Conservation (phyloP, 176 grass and related monocot genomes). For the Guadua angustifolia region DNA sequence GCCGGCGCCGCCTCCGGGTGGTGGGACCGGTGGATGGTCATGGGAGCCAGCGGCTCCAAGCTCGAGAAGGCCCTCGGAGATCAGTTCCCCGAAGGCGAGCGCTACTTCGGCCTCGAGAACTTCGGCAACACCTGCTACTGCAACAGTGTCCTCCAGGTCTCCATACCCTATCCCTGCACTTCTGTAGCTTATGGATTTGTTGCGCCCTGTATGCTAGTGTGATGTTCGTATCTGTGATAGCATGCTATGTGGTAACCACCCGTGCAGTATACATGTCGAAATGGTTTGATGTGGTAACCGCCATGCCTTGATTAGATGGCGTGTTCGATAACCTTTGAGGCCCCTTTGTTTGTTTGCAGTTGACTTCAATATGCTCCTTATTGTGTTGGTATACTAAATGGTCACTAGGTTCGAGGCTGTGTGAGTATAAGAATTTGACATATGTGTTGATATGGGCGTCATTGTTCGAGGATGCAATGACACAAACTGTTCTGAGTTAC, state of each 20-base stretch:
- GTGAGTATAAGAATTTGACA: not conserved
- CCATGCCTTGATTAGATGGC: not conserved
- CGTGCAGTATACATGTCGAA: not conserved
- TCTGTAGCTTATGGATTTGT: constrained; percentile 34
- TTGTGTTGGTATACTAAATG: constrained; percentile 8
- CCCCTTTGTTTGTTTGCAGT: constrained; percentile 15
- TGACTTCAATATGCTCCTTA: not conserved
- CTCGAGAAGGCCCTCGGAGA: constrained; percentile 98
- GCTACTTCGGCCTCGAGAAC: constrained; percentile 97
- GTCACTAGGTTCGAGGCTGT: not conserved
- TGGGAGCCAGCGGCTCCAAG: constrained; percentile 94
- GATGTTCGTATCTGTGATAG: not conserved
- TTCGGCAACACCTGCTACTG: constrained; percentile 99
- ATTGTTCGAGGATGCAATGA: not conserved
- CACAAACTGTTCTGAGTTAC: not conserved
- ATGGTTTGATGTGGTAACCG: not conserved
- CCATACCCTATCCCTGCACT: not conserved
- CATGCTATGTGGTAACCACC: constrained; percentile 17
- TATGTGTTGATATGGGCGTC: not conserved
- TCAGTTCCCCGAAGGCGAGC: constrained; percentile 94
- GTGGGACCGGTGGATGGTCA: constrained; percentile 98
- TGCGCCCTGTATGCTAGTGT: not conserved
- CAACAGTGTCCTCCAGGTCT: constrained; percentile 97
- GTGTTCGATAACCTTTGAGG: not conserved
- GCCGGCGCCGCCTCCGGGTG: constrained; percentile 72